Evolutionary conservation across 768 basidiomycete genomes (phyloP).

Genomic region (Boletus speciosus): DNA sequence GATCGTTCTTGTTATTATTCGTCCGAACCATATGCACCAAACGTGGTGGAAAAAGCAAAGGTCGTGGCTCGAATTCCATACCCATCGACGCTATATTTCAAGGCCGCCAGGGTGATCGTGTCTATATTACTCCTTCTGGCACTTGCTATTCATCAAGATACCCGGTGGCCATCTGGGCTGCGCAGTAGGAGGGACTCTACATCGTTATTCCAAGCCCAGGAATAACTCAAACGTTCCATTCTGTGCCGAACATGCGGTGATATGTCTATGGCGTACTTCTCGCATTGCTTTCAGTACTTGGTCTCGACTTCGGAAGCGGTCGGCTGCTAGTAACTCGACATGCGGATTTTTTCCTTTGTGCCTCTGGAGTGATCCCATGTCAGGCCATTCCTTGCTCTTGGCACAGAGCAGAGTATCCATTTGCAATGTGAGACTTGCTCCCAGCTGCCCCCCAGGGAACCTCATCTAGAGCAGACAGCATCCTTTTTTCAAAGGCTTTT

Average conservation of each 20-base stretch:
- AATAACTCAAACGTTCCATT: no score
- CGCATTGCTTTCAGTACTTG: no score
- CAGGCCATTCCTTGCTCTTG: conserved; percentile 7
- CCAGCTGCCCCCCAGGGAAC: neutral
- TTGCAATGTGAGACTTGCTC: conserved; percentile 3
- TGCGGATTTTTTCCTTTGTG: neutral
- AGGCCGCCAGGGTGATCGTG: neutral
- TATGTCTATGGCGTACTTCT: no score
- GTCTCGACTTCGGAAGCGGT: neutral
- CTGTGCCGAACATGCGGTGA: no score
- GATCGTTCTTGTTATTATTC: neutral
- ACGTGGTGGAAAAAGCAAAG: neutral
- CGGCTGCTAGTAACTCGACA: conserved; percentile 14
- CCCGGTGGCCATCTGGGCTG: no score
- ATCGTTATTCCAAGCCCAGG: no score
- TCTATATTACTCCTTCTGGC: neutral
- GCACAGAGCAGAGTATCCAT: neutral
- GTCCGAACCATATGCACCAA: neutral
- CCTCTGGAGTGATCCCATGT: conserved; percentile 1
- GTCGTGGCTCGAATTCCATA: neutral
- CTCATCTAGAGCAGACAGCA: conserved; percentile 37
- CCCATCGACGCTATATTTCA: neutral
- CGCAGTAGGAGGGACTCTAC: no score
- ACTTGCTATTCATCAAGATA: neutral
- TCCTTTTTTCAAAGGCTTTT: conserved; percentile 17